Percentiles rank a stretch among this genome's conserved stretches.
Conservation (phyloP, 805 yeast species). For the Starmerella cellae region DNA sequence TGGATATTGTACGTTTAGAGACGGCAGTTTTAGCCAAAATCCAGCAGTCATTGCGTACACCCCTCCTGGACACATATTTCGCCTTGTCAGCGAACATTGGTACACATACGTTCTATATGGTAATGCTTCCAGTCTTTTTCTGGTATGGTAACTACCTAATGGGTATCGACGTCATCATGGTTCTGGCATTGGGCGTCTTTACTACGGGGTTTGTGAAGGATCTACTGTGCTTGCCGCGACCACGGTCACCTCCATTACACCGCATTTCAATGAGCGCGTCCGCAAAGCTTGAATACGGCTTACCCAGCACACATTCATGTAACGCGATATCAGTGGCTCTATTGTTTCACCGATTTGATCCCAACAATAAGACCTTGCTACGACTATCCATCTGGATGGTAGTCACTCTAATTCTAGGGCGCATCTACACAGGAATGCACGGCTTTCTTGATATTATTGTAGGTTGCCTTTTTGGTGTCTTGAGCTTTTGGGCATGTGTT, state of each 20-base stretch:
- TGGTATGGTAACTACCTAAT: conserved; percentile 59
- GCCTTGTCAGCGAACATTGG: conserved; percentile 83
- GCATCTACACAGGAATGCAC: conserved; percentile 96
- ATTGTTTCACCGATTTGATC: conserved; percentile 26
- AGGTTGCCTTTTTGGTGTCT: conserved; percentile 54
- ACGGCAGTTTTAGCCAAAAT: conserved; percentile 43
- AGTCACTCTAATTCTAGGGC: conserved; percentile 55
- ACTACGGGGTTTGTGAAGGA: conserved; percentile 67
- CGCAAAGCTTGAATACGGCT: conserved; percentile 87
- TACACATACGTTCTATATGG: conserved; percentile 83
- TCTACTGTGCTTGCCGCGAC: conserved; percentile 79
- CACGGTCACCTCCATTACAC: conserved; percentile 79
- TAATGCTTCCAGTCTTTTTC: conserved; percentile 70
- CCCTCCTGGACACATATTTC: conserved; percentile 56
- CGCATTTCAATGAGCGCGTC: conserved; percentile 83
- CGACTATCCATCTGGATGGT: conserved; percentile 35
- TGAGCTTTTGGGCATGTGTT: conserved; percentile 32
- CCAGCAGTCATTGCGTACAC: conserved; percentile 40
- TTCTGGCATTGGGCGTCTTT: conserved; percentile 48
- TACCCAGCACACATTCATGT: conserved; percentile 89
- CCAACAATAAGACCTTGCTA: background rate
- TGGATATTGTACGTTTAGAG: conserved; percentile 51
- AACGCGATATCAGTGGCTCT: conserved; percentile 77
- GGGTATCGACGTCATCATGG: conserved; percentile 50
- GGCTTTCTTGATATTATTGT: conserved; percentile 64